A percentile compares a stretch with the other conserved stretches of the same genome.
Conservation (phyloP, 2,329 filamentous ascomycete species). For the Neocatenulostroma microsporum region DNA sequence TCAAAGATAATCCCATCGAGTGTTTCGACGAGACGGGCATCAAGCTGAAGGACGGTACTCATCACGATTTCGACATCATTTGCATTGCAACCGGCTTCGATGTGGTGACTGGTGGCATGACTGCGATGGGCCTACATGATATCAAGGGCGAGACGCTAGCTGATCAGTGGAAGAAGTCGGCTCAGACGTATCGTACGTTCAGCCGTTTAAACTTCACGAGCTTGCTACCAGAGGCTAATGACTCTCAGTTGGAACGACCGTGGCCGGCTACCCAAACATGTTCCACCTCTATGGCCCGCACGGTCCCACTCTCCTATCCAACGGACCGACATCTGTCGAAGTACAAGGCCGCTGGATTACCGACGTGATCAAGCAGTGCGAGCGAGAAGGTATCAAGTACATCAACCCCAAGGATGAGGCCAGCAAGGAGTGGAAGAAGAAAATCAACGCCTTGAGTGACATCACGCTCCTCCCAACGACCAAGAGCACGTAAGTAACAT, state of each 20-base stretch:
- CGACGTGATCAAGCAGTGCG: constrained; percentile 30
- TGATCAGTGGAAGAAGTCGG: constrained; percentile 29
- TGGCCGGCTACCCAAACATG: constrained; percentile 30
- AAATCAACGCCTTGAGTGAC: constrained; percentile 23
- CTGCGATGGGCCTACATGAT: constrained; percentile 25
- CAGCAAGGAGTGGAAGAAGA: constrained; percentile 23
- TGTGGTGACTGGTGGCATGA: constrained; percentile 26
- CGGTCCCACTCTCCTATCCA: constrained; percentile 37
- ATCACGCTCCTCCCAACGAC: constrained; percentile 24
- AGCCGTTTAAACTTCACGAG: too few species aligned
- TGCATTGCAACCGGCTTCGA: constrained; percentile 41
- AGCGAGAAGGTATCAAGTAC: constrained; percentile 22
- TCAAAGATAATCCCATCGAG: constrained; percentile 34
- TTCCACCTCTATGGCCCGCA: constrained; percentile 36
- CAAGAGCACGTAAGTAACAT: constrained; percentile 22
- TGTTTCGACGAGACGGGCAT: constrained; percentile 39
- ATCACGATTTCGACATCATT: constrained; percentile 38
- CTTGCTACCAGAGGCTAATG: too few species aligned
- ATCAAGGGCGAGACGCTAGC: constrained; percentile 22
- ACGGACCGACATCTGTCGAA: constrained; percentile 39
- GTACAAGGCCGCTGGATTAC: constrained; percentile 40
- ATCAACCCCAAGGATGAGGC: constrained; percentile 25
- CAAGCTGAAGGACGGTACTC: constrained; percentile 32
- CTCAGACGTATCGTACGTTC: constrained; percentile 37
- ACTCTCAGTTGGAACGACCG: constrained; percentile 40